A percentile compares a stretch with the other conserved stretches of the same genome.
Evolutionary conservation across 768 basidiomycete species (phyloP).

Genomic region (Crassisporium funariophilum): DNA sequence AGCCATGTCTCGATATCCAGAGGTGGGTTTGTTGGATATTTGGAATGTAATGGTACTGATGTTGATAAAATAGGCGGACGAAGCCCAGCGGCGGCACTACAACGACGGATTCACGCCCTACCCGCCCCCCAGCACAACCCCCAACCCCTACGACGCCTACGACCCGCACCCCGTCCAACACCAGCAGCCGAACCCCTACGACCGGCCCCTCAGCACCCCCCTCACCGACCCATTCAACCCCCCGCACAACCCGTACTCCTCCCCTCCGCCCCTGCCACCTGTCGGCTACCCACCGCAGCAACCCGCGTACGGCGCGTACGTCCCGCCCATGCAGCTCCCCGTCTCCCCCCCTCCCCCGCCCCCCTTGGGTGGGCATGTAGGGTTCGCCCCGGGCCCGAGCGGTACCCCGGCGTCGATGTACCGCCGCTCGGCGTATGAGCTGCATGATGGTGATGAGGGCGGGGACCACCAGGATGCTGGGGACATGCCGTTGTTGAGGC

Average conservation of each 20-base stretch:
- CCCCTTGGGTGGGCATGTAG: constrained; percentile 1
- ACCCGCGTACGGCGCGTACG: constrained; percentile 10
- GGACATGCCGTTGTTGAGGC: constrained; percentile 65
- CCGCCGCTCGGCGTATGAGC: constrained; percentile 34
- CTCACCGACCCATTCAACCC: constrained; percentile 43
- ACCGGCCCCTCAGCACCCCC: constrained; percentile 20
- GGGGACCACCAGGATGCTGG: constrained; percentile 54
- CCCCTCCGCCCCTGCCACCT: constrained; percentile 22
- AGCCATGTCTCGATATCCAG: constrained; percentile 39
- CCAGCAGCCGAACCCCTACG: constrained; percentile 28
- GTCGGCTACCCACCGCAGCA: constrained; percentile 19
- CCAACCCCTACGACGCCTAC: constrained; percentile 46
- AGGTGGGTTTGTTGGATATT: constrained; percentile 19
- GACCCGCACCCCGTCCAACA: constrained; percentile 29
- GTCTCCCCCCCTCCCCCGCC: constrained; percentile 18
- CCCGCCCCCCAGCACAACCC: constrained; percentile 26
- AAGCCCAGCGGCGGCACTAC: constrained; percentile 62
- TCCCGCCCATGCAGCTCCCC: constrained; percentile 10
- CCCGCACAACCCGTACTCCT: constrained; percentile 27
- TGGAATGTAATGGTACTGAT: neutral
- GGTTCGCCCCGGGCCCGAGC: constrained; percentile 13
- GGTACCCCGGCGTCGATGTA: constrained; percentile 10
- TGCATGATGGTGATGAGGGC: constrained; percentile 49
- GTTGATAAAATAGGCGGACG: constrained; percentile 52
- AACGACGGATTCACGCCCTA: constrained; percentile 69